Base-by-base conservation (phyloP, 108 stramenopile genomes). In the Cyclotella choctawhatcheeana region DNA sequence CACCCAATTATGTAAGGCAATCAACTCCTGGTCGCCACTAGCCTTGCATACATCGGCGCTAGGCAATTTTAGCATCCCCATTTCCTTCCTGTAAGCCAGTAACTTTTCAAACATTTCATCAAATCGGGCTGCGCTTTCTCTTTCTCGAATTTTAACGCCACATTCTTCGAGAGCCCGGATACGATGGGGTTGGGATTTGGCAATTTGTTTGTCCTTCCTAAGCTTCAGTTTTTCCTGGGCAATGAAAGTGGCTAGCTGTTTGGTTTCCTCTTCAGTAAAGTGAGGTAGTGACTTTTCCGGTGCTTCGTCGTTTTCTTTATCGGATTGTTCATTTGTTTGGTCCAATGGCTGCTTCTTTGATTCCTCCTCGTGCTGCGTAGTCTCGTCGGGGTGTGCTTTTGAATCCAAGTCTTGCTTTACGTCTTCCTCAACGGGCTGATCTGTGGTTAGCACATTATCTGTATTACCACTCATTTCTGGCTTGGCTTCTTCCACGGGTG, bases 81-180 rank as follows among this genome's bases (percentile, higher is more conserved):
- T 64, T 53, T 79, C 78, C 56, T 62, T 71, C 58, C 47, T 66
- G 59, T 72, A 79, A 16, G 64, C 78, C 0, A 79, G 34, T 25
- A 79, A 67, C 47, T 62, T 79, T 25, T 59, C 55, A 47, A 79
- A 79, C 78, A 79, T 79, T 58, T 33, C 48, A 35, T 79, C 78
- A 53, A 79, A 79, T 20, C 71, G 44, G 0, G 77, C 70, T 4
- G 71, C 70, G 37, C 66, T 50, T 35, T 79, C 70, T n/a, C 58
- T 67, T 31, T 66, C 70, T 35, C 54, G 67, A 6, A 55, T 26
- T 14, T 29, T 26, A 29, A 79, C 78, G 0, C 78, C 78, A 26
- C 65, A 64, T 2, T 67, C 40, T 29, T 72, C 37, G 13, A 72
- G 50, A 0, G 70, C 71, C 13, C 44, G 44, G 0, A 60, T 37